A percentile compares a stretch with the other conserved stretches of the same genome.
Conservation (phyloP, 2,329 filamentous ascomycete genomes). For the Proliferodiscus dingleyae region DNA sequence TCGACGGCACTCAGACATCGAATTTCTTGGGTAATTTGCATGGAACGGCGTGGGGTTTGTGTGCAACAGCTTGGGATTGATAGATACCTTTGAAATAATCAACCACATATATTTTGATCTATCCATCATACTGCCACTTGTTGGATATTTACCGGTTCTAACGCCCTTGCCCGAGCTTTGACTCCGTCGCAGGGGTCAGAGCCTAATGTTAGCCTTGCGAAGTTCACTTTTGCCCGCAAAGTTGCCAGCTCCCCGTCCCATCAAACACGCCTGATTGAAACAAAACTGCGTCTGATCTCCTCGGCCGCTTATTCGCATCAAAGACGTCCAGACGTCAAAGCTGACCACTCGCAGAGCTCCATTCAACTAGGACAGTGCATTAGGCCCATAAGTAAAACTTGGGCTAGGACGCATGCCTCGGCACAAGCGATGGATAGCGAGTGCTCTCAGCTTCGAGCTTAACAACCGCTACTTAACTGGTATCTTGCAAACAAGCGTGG, state of each 20-base stretch:
- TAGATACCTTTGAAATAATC: background rate
- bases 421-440: slow-evolving; percentile 8
- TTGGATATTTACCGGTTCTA: background rate
- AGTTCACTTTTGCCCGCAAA: no score
- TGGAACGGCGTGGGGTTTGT: slow-evolving; percentile 9
- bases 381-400: background rate
- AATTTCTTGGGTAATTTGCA: slow-evolving; percentile 8
- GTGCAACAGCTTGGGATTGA: background rate
- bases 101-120: background rate
- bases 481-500: no score
- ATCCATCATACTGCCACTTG: background rate
- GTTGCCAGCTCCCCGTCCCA: background rate
- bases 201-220: no score
- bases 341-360: background rate
- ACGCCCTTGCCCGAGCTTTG: no score
- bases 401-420: slow-evolving; percentile 14
- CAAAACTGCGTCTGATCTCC: background rate
- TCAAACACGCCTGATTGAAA: background rate
- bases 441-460: no score
- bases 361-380: background rate
- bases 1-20: background rate
- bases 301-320: background rate
- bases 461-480: no score
- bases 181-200: no score
- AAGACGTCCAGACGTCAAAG: no score